Percentiles rank a stretch among this genome's conserved stretches.
Conservation (phyloP, 2,329 filamentous ascomycete species). For the Orbilia blumenaviensis region DNA sequence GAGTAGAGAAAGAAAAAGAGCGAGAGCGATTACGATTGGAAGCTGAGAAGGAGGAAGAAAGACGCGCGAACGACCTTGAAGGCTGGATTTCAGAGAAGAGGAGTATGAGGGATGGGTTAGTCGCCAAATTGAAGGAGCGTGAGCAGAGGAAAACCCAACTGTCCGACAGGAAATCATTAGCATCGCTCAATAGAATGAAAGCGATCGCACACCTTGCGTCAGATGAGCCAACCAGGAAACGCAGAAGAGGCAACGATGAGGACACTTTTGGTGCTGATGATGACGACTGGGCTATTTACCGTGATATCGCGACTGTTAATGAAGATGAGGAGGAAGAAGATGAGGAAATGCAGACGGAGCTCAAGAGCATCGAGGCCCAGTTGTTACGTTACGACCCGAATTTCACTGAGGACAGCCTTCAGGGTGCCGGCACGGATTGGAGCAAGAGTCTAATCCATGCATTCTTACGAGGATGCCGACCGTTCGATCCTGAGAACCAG, state of each 20-base stretch:
- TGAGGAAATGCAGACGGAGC: conserved; percentile 77
- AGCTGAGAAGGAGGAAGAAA: conserved; percentile 82
- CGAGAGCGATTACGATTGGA: conserved; percentile 84
- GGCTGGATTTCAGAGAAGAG: conserved; percentile 86
- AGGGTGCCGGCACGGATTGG: conserved; percentile 94
- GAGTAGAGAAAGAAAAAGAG: conserved; percentile 93
- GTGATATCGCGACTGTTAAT: conserved; percentile 80
- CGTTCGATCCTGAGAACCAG: conserved; percentile 82
- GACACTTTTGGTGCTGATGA: conserved; percentile 97
- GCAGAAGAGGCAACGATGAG: conserved; percentile 80
- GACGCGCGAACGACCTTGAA: conserved; percentile 83
- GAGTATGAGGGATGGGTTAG: conserved; percentile 73
- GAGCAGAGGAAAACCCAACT: conserved; percentile 93
- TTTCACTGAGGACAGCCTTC: conserved; percentile 91
- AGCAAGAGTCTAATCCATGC: conserved; percentile 89
- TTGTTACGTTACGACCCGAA: conserved; percentile 84
- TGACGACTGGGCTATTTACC: conserved; percentile 97
- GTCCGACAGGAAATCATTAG: conserved; percentile 94
- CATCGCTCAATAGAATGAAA: conserved; percentile 98
- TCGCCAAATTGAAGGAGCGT: conserved; percentile 88
- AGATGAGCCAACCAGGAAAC: conserved; percentile 75
- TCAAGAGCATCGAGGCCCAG: conserved; percentile 82
- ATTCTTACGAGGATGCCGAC: conserved; percentile 85
- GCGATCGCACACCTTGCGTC: conserved; percentile 94
- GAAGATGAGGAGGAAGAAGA: conserved; percentile 88